These are phyloP conservation scores for Boletus semigastroideus DNA, from an alignment of 1,284 basidiomycete genomes.

Conservation along the genomic window DNA sequence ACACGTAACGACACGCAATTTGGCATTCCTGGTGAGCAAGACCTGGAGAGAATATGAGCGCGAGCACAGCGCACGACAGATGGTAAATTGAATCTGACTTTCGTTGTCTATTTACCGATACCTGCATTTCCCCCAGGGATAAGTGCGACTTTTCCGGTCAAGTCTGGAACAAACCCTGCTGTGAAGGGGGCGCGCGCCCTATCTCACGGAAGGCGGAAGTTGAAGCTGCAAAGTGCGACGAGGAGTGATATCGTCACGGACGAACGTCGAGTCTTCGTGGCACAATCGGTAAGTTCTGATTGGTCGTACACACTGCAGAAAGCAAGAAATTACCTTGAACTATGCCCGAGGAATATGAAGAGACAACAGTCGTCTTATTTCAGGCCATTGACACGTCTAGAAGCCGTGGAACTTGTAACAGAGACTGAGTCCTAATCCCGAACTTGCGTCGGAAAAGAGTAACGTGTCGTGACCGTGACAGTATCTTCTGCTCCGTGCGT, in stretches of 20 bases:
- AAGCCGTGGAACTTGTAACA: too few relatives aligned
- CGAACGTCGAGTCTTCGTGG: too few relatives aligned
- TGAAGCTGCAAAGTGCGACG: constrained; percentile 4
- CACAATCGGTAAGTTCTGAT: too few relatives aligned
- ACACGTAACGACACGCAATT: constrained; percentile 52
- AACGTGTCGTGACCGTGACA: too few relatives aligned
- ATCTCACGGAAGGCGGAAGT: constrained; percentile 14
- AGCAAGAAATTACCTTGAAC: too few relatives aligned
- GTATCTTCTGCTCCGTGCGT: constrained; percentile 21
- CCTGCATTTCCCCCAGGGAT: constrained; percentile 42
- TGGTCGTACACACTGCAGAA: too few relatives aligned
- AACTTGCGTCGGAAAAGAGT: too few relatives aligned
- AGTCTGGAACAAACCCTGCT: constrained; percentile 49
- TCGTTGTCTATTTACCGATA: constrained; percentile 35
- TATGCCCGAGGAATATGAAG: too few relatives aligned
- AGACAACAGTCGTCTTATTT: too few relatives aligned
- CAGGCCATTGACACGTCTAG: too few relatives aligned
- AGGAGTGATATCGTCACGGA: too few relatives aligned
- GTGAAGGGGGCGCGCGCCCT: constrained; percentile 41
- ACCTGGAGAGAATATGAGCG: constrained; percentile 30
- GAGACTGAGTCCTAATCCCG: too few relatives aligned
- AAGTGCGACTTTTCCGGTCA: constrained; percentile 43
- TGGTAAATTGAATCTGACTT: constrained; percentile 6
- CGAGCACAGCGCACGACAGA: not conserved
- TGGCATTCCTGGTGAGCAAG: constrained; percentile 56